phyloP scores from a whole-genome alignment of 2,329 filamentous ascomycete genomes.

The Diaporthe caulivora region DNA sequence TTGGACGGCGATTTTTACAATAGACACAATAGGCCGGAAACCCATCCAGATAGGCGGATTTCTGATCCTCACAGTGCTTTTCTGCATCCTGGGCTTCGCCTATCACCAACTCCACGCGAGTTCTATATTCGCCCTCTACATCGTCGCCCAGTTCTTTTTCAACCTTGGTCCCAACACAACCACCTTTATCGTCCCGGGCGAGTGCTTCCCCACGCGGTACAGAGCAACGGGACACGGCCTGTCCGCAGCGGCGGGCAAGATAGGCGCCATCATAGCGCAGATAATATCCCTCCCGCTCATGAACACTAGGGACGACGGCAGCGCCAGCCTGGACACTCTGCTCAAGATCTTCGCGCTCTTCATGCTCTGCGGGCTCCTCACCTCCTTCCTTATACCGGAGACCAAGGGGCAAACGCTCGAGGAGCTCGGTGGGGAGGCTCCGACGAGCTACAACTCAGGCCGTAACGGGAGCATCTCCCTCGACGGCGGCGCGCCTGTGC shows the following conservation, averaged over 20 bases:
- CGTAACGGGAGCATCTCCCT: slow-evolving; percentile 62
- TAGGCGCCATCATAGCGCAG: slow-evolving; percentile 77
- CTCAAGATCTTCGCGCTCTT: slow-evolving; percentile 85
- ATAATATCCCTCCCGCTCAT: slow-evolving; percentile 73
- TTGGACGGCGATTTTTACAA: slow-evolving; percentile 79
- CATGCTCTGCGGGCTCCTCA: slow-evolving; percentile 79
- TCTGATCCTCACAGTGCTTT: slow-evolving; percentile 70
- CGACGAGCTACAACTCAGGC: slow-evolving; percentile 68
- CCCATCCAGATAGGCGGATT: slow-evolving; percentile 78
- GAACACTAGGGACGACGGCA: slow-evolving; percentile 58
- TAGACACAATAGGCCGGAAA: slow-evolving; percentile 83
- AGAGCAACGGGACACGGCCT: slow-evolving; percentile 73
- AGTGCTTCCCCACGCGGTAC: slow-evolving; percentile 75
- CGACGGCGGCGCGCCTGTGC: slow-evolving; percentile 36
- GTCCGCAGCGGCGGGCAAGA: slow-evolving; percentile 75
- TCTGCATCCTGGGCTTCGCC: slow-evolving; percentile 72
- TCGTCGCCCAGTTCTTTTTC: slow-evolving; percentile 76
- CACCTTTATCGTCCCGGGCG: slow-evolving; percentile 74
- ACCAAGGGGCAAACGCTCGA: slow-evolving; percentile 82
- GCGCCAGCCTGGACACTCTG: slow-evolving; percentile 65
- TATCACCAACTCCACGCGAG: slow-evolving; percentile 62
- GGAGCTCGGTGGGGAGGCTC: slow-evolving; percentile 75
- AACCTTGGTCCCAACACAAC: slow-evolving; percentile 76
- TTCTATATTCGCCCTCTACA: slow-evolving; percentile 70
- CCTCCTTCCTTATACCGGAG: slow-evolving; percentile 80